Evolutionary conservation across 352 stramenopile genomes (phyloP), one percentile per base, ranked within the genome.

Genomic region (Lagenidium sp.): DNA sequence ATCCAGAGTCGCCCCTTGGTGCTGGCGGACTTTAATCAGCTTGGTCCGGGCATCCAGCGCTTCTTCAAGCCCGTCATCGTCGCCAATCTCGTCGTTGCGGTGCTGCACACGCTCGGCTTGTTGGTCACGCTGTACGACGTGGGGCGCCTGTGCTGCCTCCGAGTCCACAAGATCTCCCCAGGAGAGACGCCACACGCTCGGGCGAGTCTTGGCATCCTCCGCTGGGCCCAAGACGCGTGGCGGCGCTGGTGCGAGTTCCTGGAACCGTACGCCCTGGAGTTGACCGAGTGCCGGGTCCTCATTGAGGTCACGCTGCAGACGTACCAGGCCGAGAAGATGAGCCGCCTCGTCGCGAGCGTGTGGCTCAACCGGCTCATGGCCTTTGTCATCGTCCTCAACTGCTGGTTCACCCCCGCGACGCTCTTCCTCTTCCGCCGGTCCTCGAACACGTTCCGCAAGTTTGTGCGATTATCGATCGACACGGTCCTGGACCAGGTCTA

Each of bases 301-400:
- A 16, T 58, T 16, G 24, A 58, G 20, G 22, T 58, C 21, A 28
- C 24, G 25, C 26, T 50, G 8, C 44, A 58, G 30, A 32, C 34
- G 21, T 58, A 55, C 44, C 50, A 58, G 34, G 31, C 19, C 2
- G 18, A 21, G 44, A 50, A 44, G 11, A 19, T 58, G 12, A 54
- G 37, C 19, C 44, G 28, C 4, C 18, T 54, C 15, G 32, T 58
- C 20, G 31, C 38, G 4, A 39, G 29, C 3, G 6, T n/a, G 4
- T 34, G 35, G 37, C 41, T 58, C 36, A 58, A 58, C 23, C 44
- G 45, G 12, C 16, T 35, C n/a, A 38, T 45, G 35, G 13, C 19
- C 2, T 20, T 19, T 5, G 30, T 36, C 4, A 21, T 53, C 30
- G 24, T 58, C 11, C 20, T 43, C 31, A 44, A 54, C 16, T 58